Percentiles rank a stretch among this genome's conserved stretches.
These are phyloP conservation scores for Apiospora rasikravindrae DNA, from an alignment of 2,329 filamentous ascomycete genomes.

Conservation along the genomic window DNA sequence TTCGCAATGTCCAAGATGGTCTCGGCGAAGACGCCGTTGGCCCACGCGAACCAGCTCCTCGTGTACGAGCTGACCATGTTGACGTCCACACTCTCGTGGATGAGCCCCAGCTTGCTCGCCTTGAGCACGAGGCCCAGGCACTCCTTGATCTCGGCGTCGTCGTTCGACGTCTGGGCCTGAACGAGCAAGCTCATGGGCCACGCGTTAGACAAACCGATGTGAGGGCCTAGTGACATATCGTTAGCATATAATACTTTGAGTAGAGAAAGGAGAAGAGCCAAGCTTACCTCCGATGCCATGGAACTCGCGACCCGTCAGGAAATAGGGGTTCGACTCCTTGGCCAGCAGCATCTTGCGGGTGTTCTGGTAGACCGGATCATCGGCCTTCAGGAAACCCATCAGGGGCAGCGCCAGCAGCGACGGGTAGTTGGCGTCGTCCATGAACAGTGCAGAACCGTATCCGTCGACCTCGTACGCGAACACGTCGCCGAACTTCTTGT, in stretches of 20 bases:
- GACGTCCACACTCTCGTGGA: slow-evolving; percentile 94
- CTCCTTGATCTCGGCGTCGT: slow-evolving; percentile 80
- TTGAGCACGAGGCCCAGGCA: slow-evolving; percentile 77
- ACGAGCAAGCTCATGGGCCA: slow-evolving; percentile 97
- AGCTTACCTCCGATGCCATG: slow-evolving; percentile 82
- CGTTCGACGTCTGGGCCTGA: slow-evolving; percentile 85
- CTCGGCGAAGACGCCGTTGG: slow-evolving; percentile 93
- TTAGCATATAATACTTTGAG: slow-evolving; percentile 15
- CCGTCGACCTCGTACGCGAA: slow-evolving; percentile 91
- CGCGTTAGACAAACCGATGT: slow-evolving; percentile 84
- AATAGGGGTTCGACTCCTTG: slow-evolving; percentile 85
- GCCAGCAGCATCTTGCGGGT: slow-evolving; percentile 80
- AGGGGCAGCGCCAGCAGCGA: slow-evolving; percentile 79
- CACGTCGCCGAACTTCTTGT: slow-evolving; percentile 76
- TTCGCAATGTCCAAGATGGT: slow-evolving; percentile 89
- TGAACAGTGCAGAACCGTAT: slow-evolving; percentile 80
- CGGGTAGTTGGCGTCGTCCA: slow-evolving; percentile 90
- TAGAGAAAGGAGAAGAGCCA: slow-evolving; percentile 21
- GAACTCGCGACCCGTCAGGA: slow-evolving; percentile 76
- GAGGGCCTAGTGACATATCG: slow-evolving; percentile 50
- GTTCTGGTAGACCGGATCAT: slow-evolving; percentile 81
- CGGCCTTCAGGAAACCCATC: slow-evolving; percentile 72
- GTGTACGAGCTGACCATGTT: slow-evolving; percentile 72
- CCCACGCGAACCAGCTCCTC: slow-evolving; percentile 96
- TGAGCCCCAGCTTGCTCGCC: slow-evolving; percentile 76